phyloP scores from a whole-genome alignment of 305 asterid genomes.

The Fraxinus ornus region DNA sequence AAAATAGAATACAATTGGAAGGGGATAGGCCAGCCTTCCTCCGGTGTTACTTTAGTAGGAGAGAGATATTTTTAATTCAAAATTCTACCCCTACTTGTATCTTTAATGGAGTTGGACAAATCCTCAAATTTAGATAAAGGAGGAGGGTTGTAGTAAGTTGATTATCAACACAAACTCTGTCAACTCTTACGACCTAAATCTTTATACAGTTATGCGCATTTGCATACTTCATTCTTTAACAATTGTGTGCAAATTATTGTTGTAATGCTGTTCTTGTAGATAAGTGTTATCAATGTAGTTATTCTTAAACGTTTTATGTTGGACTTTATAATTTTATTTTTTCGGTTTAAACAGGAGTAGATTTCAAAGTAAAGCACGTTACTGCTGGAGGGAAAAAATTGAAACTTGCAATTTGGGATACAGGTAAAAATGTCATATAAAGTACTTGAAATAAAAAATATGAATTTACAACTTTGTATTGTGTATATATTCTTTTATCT shows the following conservation, averaged over 20 bases:
- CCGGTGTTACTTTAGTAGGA: background rate
- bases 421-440: slow-evolving; percentile 48
- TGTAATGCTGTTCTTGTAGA: background rate
- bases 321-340: background rate
- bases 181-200: background rate
- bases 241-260: background rate
- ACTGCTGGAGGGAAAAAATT: slow-evolving; percentile 78
- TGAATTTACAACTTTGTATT: background rate
- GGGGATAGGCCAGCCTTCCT: background rate
- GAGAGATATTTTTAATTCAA: background rate
- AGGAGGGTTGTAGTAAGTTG: background rate
- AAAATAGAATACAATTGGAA: background rate
- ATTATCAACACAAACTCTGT: background rate
- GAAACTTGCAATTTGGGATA: slow-evolving; percentile 99
- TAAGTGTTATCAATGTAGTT: background rate
- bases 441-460: background rate
- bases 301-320: background rate
- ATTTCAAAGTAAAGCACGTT: slow-evolving; percentile 88
- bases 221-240: background rate
- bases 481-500: background rate
- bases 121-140: background rate
- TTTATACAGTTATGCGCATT: background rate
- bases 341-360: slow-evolving; percentile 43
- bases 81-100: background rate
- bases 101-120: background rate